Conservation (phyloP, 169 alveolate genomes). For the Babesia ovata region DNA sequence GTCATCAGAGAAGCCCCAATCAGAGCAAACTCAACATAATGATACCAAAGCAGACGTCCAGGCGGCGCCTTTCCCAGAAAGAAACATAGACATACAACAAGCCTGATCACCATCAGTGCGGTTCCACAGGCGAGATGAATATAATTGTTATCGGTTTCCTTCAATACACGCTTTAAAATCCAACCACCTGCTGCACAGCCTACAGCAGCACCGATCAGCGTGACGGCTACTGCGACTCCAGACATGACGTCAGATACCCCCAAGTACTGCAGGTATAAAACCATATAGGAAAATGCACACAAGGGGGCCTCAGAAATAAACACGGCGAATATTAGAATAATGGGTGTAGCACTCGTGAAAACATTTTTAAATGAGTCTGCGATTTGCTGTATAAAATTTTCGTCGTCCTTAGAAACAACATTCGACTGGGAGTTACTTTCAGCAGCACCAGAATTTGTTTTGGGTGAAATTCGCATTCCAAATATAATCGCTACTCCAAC, state of each 20-base stretch:
- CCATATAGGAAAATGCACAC: constrained; percentile 85
- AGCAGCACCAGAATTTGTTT: too few species aligned
- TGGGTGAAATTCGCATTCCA: not conserved
- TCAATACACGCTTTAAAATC: constrained; percentile 79
- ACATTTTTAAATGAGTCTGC: not conserved
- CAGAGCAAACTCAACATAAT: constrained; percentile 70
- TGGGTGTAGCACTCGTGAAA: not conserved
- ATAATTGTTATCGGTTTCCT: constrained; percentile 80
- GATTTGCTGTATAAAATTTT: too few species aligned
- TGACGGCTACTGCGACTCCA: constrained; percentile 81
- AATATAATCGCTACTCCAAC: not conserved
- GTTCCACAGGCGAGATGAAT: constrained; percentile 80
- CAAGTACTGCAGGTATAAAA: constrained; percentile 87
- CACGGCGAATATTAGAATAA: not conserved
- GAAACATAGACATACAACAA: constrained; percentile 72
- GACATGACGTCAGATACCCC: constrained; percentile 86
- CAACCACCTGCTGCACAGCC: constrained; percentile 91
- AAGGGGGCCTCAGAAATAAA: constrained; percentile 88
- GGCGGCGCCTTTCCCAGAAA: constrained; percentile 69
- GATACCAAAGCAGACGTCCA: constrained; percentile 55
- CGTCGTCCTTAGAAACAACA: not conserved
- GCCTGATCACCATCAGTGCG: constrained; percentile 71
- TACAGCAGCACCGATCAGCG: constrained; percentile 84
- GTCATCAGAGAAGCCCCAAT: constrained; percentile 87
- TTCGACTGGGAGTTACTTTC: not conserved